phyloP scores from a whole-genome alignment of 495 filamentous ascomycete genomes.

The Lindgomyces ingoldianus region DNA sequence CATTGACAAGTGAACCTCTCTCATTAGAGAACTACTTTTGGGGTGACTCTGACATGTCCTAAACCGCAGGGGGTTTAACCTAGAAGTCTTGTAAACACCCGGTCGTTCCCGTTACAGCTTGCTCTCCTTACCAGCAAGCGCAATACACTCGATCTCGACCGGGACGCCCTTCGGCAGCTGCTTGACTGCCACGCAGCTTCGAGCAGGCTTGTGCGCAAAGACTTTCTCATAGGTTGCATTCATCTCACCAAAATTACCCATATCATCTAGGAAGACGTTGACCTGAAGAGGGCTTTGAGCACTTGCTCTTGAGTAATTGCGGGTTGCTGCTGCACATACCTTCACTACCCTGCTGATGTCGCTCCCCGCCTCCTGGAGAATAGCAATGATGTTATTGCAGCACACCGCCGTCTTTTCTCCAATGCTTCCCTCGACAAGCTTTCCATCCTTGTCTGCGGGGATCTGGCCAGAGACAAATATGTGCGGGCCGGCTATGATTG shows the following conservation, averaged over 20 bases:
- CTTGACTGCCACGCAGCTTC: constrained; percentile 88
- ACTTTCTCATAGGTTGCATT: constrained; percentile 85
- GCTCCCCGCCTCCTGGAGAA: constrained; percentile 76
- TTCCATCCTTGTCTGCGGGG: constrained; percentile 73
- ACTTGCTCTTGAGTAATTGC: background rate
- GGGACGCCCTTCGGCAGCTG: constrained; percentile 87
- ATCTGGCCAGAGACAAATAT: constrained; percentile 96
- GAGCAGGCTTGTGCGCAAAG: constrained; percentile 84
- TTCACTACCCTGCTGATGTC: constrained; percentile 75
- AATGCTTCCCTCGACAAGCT: constrained; percentile 74
- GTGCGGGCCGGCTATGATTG: constrained; percentile 75
- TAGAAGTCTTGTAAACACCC: constrained; percentile 9
- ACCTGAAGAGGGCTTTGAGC: constrained; percentile 17
- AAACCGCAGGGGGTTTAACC: constrained; percentile 18
- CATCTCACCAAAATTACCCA: constrained; percentile 83
- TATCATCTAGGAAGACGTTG: constrained; percentile 79
- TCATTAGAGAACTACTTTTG: background rate
- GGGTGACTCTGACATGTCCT: too few species aligned
- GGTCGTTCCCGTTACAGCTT: constrained; percentile 1
- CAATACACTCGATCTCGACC: constrained; percentile 91
- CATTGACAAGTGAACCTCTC: too few species aligned
- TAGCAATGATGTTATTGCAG: constrained; percentile 75
- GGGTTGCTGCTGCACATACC: constrained; percentile 46
- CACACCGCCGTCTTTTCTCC: constrained; percentile 72
- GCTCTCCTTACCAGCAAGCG: constrained; percentile 49